Evolutionary conservation across 1,284 basidiomycete species (phyloP), one percentile per base, ranked within the genome.

Genomic region (Termitomyces sp.): DNA sequence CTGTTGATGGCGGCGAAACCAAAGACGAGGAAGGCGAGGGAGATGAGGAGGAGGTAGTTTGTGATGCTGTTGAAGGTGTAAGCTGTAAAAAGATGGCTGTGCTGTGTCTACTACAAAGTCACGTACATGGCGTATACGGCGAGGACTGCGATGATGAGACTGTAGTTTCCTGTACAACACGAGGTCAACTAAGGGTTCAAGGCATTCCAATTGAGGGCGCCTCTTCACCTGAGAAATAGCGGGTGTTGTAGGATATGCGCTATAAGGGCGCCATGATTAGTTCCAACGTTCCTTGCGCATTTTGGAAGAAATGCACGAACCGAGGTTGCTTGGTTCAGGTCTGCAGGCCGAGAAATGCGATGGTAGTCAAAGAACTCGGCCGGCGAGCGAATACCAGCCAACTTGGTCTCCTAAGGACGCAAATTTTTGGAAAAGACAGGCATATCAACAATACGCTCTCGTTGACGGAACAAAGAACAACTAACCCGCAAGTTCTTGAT

Each of bases 171-270:
- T 85, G 63, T 41, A 38, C 30, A 42, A 14, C 19, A 31, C 19
- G 13, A 24, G 47, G n/a, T 19, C 24, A 48, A n/a, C 10, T 33
- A 16, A 0, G 43, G 13, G 3, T 31, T 16, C 8, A 24, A 16
- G 14, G 19, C 6, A 31, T 7, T 21, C 14, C 2, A 26, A 31
- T 37, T 3, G 41, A 51, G 7, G 34, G 18, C 39, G 0, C 18
- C 19, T 7, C 57, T 69, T 57, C 57, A 84, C 84, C 89, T 54
- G 90, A 93, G 71, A 93, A 94, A 72, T 93, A 93, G 52, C 90
- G 86, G 40, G 93, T 93, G 76, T 97, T 97, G 77, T 96, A 93
- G 37, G 92, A 91, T 80, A 96, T 89, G 56, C 93, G 83, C 90
- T 91, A 64, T 41, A 58, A 33, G 34, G 14, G 31, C 24, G 3